A percentile compares a stretch with the other conserved stretches of the same genome.
phyloP scores from a whole-genome alignment of 2,329 filamentous ascomycete genomes.

The Trichoderma breve region DNA sequence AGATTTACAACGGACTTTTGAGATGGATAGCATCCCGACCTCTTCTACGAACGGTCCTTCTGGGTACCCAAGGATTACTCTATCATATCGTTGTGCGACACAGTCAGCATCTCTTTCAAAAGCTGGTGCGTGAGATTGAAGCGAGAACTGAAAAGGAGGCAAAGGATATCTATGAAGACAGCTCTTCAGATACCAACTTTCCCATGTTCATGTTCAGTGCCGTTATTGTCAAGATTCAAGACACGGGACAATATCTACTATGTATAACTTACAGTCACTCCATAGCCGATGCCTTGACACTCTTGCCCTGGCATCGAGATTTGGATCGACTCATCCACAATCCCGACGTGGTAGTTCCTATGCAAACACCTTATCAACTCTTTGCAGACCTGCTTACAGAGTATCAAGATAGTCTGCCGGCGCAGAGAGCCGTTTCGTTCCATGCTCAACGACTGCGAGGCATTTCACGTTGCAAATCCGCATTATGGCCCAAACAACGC shows the following conservation, averaged over 20 bases:
- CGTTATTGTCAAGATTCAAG: slow-evolving; percentile 26
- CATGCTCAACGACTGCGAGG: slow-evolving; percentile 35
- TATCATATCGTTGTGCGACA: slow-evolving; percentile 32
- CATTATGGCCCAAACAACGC: slow-evolving; percentile 35
- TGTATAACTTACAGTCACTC: slow-evolving; percentile 37
- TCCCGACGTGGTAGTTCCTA: slow-evolving; percentile 21
- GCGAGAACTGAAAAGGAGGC: slow-evolving; percentile 28
- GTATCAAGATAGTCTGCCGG: slow-evolving; percentile 31
- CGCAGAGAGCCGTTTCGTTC: slow-evolving; percentile 30
- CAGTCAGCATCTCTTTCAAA: slow-evolving; percentile 26
- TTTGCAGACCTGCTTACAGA: slow-evolving; percentile 35
- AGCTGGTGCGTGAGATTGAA: slow-evolving; percentile 28
- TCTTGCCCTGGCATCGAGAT: slow-evolving; percentile 35
- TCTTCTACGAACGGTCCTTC: slow-evolving; percentile 33
- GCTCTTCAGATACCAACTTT: slow-evolving; percentile 21
- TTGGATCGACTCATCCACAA: slow-evolving; percentile 33
- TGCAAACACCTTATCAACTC: slow-evolving; percentile 30
- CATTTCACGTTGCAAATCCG: slow-evolving; percentile 33
- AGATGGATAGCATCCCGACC: slow-evolving; percentile 29
- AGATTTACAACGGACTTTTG: slow-evolving; percentile 31
- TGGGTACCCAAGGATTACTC: slow-evolving; percentile 22
- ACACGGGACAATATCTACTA: slow-evolving; percentile 26
- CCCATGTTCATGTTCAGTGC: slow-evolving; percentile 34
- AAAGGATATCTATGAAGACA: slow-evolving; percentile 24
- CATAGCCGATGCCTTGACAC: slow-evolving; percentile 35